Conservation (phyloP, 1,284 basidiomycete species). For the Hypsizygus ulmarius region DNA sequence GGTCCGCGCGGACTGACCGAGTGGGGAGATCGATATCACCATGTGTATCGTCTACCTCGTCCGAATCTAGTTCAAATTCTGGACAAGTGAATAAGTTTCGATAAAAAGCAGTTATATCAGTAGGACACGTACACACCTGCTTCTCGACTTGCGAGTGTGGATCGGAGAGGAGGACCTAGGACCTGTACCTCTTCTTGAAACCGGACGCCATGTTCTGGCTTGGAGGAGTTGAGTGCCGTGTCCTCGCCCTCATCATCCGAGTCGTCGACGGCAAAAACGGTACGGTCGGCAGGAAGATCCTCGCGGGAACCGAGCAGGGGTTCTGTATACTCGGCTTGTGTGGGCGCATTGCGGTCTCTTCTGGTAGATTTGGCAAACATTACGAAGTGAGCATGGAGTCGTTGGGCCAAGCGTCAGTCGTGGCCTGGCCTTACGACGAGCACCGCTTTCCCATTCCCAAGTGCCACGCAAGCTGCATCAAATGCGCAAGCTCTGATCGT, state of each 20-base stretch:
- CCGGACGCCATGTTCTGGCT: slow-evolving; percentile 45
- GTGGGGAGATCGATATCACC: slow-evolving; percentile 36
- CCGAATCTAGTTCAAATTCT: slow-evolving; percentile 79
- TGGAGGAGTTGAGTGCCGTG: slow-evolving; percentile 27
- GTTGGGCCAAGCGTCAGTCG: not conserved
- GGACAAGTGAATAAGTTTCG: slow-evolving; percentile 6
- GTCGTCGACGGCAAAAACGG: slow-evolving; percentile 48
- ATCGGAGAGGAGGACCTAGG: slow-evolving; percentile 63
- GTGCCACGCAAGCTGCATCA: slow-evolving; percentile 49
- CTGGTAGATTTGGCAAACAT: slow-evolving; percentile 40
- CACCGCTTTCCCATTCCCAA: slow-evolving; percentile 65
- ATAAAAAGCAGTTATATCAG: slow-evolving; percentile 10
- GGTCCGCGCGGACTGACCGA: slow-evolving; percentile 42
- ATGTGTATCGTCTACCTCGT: slow-evolving; percentile 62
- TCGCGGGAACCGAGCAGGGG: slow-evolving; percentile 47
- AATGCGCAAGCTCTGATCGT: slow-evolving; percentile 54
- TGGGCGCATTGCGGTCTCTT: slow-evolving; percentile 28
- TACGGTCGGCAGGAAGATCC: slow-evolving; percentile 22
- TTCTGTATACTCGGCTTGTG: slow-evolving; percentile 45
- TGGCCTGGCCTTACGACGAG: slow-evolving; percentile 50
- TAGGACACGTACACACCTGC: slow-evolving; percentile 53
- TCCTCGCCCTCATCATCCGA: slow-evolving; percentile 42
- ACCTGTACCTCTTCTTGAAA: slow-evolving; percentile 68
- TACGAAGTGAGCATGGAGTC: slow-evolving; percentile 21
- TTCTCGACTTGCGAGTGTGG: slow-evolving; percentile 71